These are phyloP conservation scores for Gastrolobium villosum DNA, from an alignment of 306 rosid genomes.

Conservation along the genomic window DNA sequence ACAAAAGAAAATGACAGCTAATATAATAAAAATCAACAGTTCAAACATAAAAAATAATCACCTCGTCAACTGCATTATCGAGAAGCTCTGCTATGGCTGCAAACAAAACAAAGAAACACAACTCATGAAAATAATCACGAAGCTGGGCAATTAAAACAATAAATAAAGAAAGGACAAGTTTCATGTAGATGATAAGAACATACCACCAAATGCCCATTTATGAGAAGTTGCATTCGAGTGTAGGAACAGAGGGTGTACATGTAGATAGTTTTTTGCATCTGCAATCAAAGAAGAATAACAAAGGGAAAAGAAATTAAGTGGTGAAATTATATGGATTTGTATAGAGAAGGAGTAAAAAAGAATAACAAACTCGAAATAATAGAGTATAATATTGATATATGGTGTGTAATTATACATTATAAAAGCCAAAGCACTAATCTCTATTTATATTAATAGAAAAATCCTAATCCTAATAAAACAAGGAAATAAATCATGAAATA, in stretches of 20 bases:
- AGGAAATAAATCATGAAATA: too few relatives aligned
- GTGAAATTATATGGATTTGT: too few relatives aligned
- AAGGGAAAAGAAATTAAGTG: slow-evolving; percentile 15
- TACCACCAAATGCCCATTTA: slow-evolving; percentile 99
- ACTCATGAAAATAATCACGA: slow-evolving; percentile 12
- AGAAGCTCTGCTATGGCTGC: slow-evolving; percentile 94
- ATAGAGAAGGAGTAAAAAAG: too few relatives aligned
- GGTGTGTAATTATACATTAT: too few relatives aligned
- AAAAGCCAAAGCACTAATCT: too few relatives aligned
- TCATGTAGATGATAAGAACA: slow-evolving; percentile 43
- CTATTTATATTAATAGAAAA: too few relatives aligned
- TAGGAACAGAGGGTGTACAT: slow-evolving; percentile 88
- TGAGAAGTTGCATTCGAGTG: slow-evolving; percentile 99
- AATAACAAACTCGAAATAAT: too few relatives aligned
- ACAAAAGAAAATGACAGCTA: not conserved
- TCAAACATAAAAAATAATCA: slow-evolving; percentile 50
- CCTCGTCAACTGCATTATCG: slow-evolving; percentile 98
- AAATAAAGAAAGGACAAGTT: not conserved
- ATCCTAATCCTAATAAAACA: too few relatives aligned
- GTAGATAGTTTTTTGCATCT: slow-evolving; percentile 79
- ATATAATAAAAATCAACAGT: slow-evolving; percentile 33
- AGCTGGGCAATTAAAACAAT: slow-evolving; percentile 21
- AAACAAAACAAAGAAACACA: slow-evolving; percentile 44
- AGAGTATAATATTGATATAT: too few relatives aligned
- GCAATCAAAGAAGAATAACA: slow-evolving; percentile 44